Evolutionary conservation across 1,284 basidiomycete species (phyloP), one percentile per base, ranked within the genome.

Genomic region (Sphaerobolus stellatus): DNA sequence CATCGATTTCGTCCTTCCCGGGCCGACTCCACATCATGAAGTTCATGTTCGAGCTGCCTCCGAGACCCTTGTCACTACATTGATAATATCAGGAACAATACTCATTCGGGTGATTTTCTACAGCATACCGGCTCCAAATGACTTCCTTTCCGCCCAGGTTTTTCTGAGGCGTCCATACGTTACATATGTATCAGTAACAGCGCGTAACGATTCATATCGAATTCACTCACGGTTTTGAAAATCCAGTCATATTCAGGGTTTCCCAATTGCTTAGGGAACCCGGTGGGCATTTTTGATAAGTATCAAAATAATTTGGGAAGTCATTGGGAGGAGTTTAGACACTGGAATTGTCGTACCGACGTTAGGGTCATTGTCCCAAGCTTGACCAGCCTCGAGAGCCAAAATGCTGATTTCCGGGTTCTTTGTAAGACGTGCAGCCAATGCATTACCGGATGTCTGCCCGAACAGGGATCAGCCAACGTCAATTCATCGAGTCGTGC

Each of bases 391-490:
- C 61, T 76, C 74, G 16, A 76, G 61, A 8, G 76, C 69, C n/a
- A 71, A 62, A n/a, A 75, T 71, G 3, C 71, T 68, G 25, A 65
- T 64, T 40, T 61, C 55, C 0, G 73, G 63, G 54, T 81, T 74
- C 50, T 79, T 77, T 1, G 69, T 68, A 18, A 83, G 66, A 4
- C 80, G 68, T 18, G 68, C 70, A 11, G 79, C 80, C 2, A 82
- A 66, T 0, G 75, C 75, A 8, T 78, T 64, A 5, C 80, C 81
- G 0, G 75, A 73, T 4, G 80, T 68, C 68, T 64, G 38, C 28
- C 25, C 36, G 52, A 5, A 14, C 43, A 22, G n/a, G 46, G n/a
- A n/a, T n/a, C n/a, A n/a, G n/a, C n/a, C n/a, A n/a, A n/a, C n/a
- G n/a, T n/a, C n/a, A n/a, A n/a, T n/a, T n/a, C n/a, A n/a, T n/a